Conservation (phyloP, 768 basidiomycete species). For the Clitopilus hobsonii region DNA sequence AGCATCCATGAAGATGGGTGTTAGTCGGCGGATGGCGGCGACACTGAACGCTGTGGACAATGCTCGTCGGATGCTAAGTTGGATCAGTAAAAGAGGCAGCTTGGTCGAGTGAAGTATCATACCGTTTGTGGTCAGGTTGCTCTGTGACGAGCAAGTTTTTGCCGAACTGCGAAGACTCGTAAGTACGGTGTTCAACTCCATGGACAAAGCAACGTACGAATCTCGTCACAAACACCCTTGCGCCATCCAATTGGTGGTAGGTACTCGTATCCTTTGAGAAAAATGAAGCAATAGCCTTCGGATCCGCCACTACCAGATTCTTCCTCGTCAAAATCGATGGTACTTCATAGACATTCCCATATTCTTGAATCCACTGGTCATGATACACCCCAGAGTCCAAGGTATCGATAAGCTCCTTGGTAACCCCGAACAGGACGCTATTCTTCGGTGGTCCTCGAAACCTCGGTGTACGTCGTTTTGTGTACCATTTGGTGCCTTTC, state of each 20-base stretch:
- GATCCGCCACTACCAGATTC: constrained; percentile 36
- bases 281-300: constrained; percentile 48
- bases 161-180: constrained; percentile 27
- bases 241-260: constrained; percentile 36
- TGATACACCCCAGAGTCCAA: constrained; percentile 27
- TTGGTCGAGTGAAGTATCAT: no score
- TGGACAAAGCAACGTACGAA: constrained; percentile 22
- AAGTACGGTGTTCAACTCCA: background rate
- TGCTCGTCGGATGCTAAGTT: constrained; percentile 40
- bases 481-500: background rate
- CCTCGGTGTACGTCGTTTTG: constrained; percentile 18
- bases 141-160: constrained; percentile 35
- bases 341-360: constrained; percentile 41
- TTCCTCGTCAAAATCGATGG: constrained; percentile 29
- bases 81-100: no score
- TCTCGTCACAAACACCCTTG: constrained; percentile 29
- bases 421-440: constrained; percentile 38
- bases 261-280: constrained; percentile 44
- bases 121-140: constrained; percentile 44
- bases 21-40: constrained; percentile 42
- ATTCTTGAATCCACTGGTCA: constrained; percentile 43
- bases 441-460: constrained; percentile 37
- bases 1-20: constrained; percentile 45
- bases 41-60: constrained; percentile 50
- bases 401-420: constrained; percentile 19